Evolutionary conservation across 305 asterid genomes (phyloP).

Genomic region (Plantago lanceolata): DNA sequence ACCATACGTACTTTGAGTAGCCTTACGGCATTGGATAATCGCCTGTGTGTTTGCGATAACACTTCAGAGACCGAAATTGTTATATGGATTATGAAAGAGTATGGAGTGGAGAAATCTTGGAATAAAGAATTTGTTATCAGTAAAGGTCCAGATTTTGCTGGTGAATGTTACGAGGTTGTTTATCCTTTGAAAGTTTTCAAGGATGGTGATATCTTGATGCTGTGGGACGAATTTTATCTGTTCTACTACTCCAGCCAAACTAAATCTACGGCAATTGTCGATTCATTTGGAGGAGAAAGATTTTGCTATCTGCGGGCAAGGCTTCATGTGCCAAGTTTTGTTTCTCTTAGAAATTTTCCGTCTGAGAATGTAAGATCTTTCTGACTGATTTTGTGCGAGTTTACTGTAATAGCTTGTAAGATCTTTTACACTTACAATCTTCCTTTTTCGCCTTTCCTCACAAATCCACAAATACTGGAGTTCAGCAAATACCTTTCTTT

Average conservation of each 20-base stretch:
- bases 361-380: constrained; percentile 1
- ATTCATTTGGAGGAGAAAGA: neutral
- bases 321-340: constrained; percentile 20
- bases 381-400: neutral
- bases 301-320: constrained; percentile 2
- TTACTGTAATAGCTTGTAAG: too few species aligned
- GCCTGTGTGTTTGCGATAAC: constrained; percentile 35
- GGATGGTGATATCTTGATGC: constrained; percentile 40
- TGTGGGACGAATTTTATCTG: constrained; percentile 21
- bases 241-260: constrained; percentile 13
- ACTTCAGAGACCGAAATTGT: constrained; percentile 24
- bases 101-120: constrained; percentile 37
- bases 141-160: constrained; percentile 10
- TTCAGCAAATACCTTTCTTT: too few species aligned
- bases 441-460: too few species aligned
- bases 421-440: too few species aligned
- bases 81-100: constrained; percentile 42
- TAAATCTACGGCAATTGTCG: neutral
- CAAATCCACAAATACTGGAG: too few species aligned
- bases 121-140: constrained; percentile 24
- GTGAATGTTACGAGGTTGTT: constrained; percentile 19
- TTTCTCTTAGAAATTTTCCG: constrained; percentile 19
- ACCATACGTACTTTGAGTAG: neutral
- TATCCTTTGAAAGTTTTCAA: constrained; percentile 27
- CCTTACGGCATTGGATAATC: constrained; percentile 21